These are phyloP conservation scores for Fusarium decemcellulare DNA, from an alignment of 2,329 filamentous ascomycete genomes.

Conservation along the genomic window DNA sequence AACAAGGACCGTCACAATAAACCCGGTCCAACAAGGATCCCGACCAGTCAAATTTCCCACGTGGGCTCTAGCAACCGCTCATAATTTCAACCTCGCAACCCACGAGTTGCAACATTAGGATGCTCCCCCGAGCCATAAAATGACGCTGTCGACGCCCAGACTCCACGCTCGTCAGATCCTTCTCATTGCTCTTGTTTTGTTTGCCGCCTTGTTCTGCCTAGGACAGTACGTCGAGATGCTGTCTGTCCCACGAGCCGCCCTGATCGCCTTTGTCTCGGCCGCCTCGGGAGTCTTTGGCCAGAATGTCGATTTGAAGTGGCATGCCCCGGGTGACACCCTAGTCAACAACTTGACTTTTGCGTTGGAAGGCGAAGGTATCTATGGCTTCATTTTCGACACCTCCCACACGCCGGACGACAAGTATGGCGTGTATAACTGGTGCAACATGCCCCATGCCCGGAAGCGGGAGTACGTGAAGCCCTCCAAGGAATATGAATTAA, in stretches of 20 bases:
- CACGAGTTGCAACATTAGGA: neutral
- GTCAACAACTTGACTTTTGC: conserved; percentile 74
- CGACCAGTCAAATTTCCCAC: conserved; percentile 32
- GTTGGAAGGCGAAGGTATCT: conserved; percentile 72
- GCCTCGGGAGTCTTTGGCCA: conserved; percentile 17
- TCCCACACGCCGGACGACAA: conserved; percentile 68
- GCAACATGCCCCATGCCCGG: conserved; percentile 91
- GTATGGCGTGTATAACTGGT: conserved; percentile 83
- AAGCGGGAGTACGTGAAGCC: conserved; percentile 72
- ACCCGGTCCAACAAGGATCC: conserved; percentile 3
- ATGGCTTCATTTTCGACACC: conserved; percentile 82
- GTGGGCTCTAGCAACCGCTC: conserved; percentile 34
- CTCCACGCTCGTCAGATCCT: conserved; percentile 12
- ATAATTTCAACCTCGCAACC: conserved; percentile 21
- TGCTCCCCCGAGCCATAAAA: neutral
- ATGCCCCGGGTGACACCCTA: conserved; percentile 66
- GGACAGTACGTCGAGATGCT: conserved; percentile 32
- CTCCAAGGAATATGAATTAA: conserved; percentile 70
- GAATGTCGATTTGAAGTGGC: conserved; percentile 65
- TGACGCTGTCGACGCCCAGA: conserved; percentile 29
- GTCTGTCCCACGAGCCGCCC: conserved; percentile 17
- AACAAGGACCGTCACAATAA: neutral
- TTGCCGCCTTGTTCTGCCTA: conserved; percentile 15
- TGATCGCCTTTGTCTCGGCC: conserved; percentile 33
- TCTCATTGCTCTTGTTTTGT: conserved; percentile 15